Conservation (phyloP, 257 asterid species). For the Solanum peruvianum region DNA sequence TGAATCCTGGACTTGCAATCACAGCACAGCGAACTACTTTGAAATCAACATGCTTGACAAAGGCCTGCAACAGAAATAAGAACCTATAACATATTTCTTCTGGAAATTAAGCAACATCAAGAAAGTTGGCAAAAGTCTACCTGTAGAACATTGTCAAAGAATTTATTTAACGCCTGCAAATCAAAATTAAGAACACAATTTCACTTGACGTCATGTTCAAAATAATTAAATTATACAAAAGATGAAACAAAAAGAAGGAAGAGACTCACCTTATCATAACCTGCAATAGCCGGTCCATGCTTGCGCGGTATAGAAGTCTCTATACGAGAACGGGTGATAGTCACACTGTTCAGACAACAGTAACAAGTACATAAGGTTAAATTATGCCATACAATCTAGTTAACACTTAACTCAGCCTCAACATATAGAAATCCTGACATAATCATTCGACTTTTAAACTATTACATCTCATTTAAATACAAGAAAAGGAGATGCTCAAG, state of each 20-base stretch:
- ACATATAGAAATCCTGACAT: not conserved
- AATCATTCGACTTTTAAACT: not conserved
- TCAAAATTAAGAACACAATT: not conserved
- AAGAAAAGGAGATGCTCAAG: not conserved
- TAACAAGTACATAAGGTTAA: not conserved
- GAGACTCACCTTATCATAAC: conserved; percentile 77
- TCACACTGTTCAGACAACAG: conserved; percentile 48
- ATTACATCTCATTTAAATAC: not conserved
- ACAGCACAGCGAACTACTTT: conserved; percentile 88
- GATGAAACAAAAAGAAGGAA: not conserved
- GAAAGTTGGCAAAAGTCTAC: conserved; percentile 16
- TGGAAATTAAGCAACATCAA: not conserved
- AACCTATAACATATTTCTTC: not conserved
- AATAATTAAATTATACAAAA: not conserved
- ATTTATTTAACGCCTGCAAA: conserved; percentile 78
- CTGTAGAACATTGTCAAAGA: conserved; percentile 74
- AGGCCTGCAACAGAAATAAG: conserved; percentile 46
- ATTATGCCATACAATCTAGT: not conserved
- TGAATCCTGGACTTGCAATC: conserved; percentile 99
- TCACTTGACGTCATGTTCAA: not conserved
- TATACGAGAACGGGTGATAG: conserved; percentile 67
- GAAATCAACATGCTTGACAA: conserved; percentile 74
- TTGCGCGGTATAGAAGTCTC: conserved; percentile 97
- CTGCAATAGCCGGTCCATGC: conserved; percentile 92
- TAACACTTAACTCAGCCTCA: not conserved